Evolutionary conservation across 2,329 filamentous ascomycete genomes (phyloP).

Genomic region (Paracamarosporium sp.): DNA sequence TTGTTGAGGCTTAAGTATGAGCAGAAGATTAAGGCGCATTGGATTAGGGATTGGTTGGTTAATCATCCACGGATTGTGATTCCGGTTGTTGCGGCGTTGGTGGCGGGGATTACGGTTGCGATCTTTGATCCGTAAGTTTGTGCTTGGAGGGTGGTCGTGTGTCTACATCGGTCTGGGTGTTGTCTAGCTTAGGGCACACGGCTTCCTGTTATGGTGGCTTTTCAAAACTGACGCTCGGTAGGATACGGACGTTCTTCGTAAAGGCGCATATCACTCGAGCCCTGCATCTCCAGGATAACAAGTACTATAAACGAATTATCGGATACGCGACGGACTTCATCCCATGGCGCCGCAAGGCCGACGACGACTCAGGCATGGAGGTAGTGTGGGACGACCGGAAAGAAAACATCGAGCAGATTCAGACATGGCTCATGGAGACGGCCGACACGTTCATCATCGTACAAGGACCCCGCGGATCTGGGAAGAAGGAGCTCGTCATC

Average conservation of each 20-base stretch:
- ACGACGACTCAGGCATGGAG: slow-evolving; percentile 72
- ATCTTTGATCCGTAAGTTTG: slow-evolving; percentile 77
- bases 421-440: slow-evolving; percentile 85
- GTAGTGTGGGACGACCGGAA: slow-evolving; percentile 90
- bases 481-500: slow-evolving; percentile 86
- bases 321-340: slow-evolving; percentile 73
- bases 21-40: slow-evolving; percentile 75
- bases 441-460: slow-evolving; percentile 92
- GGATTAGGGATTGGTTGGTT: slow-evolving; percentile 86
- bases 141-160: too few species aligned
- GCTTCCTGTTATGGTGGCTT: too few species aligned
- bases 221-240: slow-evolving; percentile 25
- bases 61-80: slow-evolving; percentile 89
- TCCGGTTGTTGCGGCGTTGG: slow-evolving; percentile 77
- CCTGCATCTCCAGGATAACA: slow-evolving; percentile 76
- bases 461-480: slow-evolving; percentile 88
- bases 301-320: slow-evolving; percentile 81
- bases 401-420: slow-evolving; percentile 80
- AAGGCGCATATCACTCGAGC: slow-evolving; percentile 83
- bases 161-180: too few species aligned
- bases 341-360: slow-evolving; percentile 62
- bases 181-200: too few species aligned
- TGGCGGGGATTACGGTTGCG: slow-evolving; percentile 83
- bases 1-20: slow-evolving; percentile 84
- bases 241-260: slow-evolving; percentile 89